Percentiles rank a stretch among this genome's conserved stretches.
Evolutionary conservation across 2,329 filamentous ascomycete species (phyloP).

Genomic region (Fusarium foetens): DNA sequence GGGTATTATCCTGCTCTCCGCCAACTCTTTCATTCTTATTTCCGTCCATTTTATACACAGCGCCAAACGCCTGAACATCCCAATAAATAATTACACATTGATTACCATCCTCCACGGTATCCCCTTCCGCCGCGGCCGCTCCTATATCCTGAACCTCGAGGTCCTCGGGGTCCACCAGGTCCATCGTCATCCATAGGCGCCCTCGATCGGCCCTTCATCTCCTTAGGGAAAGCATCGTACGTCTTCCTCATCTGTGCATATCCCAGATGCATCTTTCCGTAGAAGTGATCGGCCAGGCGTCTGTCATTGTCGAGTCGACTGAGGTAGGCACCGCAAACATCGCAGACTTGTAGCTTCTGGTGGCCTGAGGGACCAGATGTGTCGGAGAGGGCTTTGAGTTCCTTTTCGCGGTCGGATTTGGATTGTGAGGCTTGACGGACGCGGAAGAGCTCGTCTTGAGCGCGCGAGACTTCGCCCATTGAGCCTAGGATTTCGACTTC

Average conservation of each 20-base stretch:
- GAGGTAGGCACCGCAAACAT: constrained; percentile 96
- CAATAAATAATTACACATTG: neutral
- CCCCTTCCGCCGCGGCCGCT: constrained; percentile 62
- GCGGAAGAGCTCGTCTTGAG: constrained; percentile 88
- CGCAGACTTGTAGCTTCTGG: constrained; percentile 98
- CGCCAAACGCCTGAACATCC: constrained; percentile 38
- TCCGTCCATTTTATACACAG: constrained; percentile 27
- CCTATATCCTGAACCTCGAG: constrained; percentile 65
- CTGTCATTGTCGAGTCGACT: constrained; percentile 93
- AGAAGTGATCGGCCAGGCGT: constrained; percentile 94
- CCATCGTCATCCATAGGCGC: constrained; percentile 65
- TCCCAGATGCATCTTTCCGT: constrained; percentile 98
- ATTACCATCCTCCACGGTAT: constrained; percentile 61
- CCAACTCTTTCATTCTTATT: constrained; percentile 15
- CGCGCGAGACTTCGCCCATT: constrained; percentile 80
- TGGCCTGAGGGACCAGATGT: constrained; percentile 93
- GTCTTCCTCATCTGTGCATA: constrained; percentile 99
- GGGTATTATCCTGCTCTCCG: constrained; percentile 39
- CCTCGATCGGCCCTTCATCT: constrained; percentile 78
- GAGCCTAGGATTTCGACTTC: constrained; percentile 90
- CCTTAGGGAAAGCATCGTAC: constrained; percentile 85
- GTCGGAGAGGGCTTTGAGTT: constrained; percentile 90
- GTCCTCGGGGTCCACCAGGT: constrained; percentile 59
- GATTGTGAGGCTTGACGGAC: constrained; percentile 81
- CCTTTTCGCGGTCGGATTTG: constrained; percentile 85